Base-by-base conservation (phyloP, 2,329 filamentous ascomycete species). In the Huntiella omanensis region DNA sequence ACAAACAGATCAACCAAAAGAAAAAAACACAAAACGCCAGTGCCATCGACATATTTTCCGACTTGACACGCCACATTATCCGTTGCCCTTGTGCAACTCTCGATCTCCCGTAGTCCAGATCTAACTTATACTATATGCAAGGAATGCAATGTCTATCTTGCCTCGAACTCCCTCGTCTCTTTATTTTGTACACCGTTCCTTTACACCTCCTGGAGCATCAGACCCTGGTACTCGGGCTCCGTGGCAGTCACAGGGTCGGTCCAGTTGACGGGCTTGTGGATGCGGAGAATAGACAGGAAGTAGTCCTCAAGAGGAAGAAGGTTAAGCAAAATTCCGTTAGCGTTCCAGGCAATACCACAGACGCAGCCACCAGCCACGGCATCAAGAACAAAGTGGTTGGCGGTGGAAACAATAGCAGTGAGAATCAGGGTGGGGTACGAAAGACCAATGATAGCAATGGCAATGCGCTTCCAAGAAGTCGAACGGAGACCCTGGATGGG, bases 321-420 rank as follows among this genome's bases (percentile, higher is more conserved):
- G 56, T 83, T 83, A 46, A 81, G 60, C 47, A 83, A 57, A 12
- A 70, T 54, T 28, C 57, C 57, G 53, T 72, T 73, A 40, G 59
- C 58, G 47, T 69, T 59, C 78, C 79, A 83, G 1, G 76, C 77
- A 4, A 81, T 52, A 3, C 63, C 64, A 53, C 78, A 83, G 3
- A 83, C 76, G 32, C 71, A 55, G 4, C 76, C 73, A 11, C 79
- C 80, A 0, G 77, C 80, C 1, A 82, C 69, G 0, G 80, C 79
- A 56, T 83, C 80, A 5, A 83, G 68, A 41, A 83, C 68, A 57
- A 82, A 80, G 59, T 83, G 79, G 57, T 83, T 83, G 40, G 79
- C 79, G 0, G 79, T 83, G 3, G 79, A 73, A 17, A 83, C 67
- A 52, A 83, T 83, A 19, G 77, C 78, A 6, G 72, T 65, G 4